phyloP scores from a whole-genome alignment of 2,329 filamentous ascomycete genomes.

The Aspergillus sp. region DNA sequence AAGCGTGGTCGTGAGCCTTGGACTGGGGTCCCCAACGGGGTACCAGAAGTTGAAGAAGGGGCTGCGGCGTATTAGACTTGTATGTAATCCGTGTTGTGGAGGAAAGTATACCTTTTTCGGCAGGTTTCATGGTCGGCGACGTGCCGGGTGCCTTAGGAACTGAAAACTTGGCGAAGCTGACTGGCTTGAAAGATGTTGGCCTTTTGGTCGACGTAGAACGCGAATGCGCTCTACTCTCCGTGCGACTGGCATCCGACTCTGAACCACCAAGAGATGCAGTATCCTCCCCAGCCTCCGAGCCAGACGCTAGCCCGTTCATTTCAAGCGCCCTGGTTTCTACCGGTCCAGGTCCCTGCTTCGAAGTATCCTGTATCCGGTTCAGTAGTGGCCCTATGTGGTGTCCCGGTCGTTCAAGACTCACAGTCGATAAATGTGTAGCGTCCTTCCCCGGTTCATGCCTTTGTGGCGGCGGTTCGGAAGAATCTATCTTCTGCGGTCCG shows the following conservation, averaged over 20 bases:
- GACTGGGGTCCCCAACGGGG: constrained; percentile 37
- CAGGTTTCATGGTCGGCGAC: constrained; percentile 48
- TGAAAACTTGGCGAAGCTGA: constrained; percentile 65
- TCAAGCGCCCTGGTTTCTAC: constrained; percentile 37
- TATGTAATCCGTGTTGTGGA: not conserved
- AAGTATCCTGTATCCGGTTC: constrained; percentile 23
- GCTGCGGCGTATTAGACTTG: constrained; percentile 20
- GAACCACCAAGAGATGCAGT: constrained; percentile 50
- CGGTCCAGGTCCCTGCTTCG: constrained; percentile 29
- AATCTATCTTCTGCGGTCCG: constrained; percentile 20
- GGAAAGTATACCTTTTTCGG: constrained; percentile 52
- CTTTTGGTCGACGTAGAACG: constrained; percentile 58
- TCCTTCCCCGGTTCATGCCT: constrained; percentile 23
- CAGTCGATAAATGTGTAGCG: constrained; percentile 24
- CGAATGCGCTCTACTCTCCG: constrained; percentile 45
- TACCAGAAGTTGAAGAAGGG: constrained; percentile 36
- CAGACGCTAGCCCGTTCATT: constrained; percentile 36
- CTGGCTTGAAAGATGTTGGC: constrained; percentile 61
- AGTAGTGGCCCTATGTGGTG: constrained; percentile 15
- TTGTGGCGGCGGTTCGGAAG: constrained; percentile 16
- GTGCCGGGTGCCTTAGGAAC: constrained; percentile 60
- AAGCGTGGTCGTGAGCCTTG: constrained; percentile 56
- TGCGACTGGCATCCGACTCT: constrained; percentile 61
- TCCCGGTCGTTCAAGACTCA: constrained; percentile 22
- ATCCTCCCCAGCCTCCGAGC: constrained; percentile 38